phyloP scores from a whole-genome alignment of 2,329 filamentous ascomycete genomes.

The Colletotrichum neosansevieriae region DNA sequence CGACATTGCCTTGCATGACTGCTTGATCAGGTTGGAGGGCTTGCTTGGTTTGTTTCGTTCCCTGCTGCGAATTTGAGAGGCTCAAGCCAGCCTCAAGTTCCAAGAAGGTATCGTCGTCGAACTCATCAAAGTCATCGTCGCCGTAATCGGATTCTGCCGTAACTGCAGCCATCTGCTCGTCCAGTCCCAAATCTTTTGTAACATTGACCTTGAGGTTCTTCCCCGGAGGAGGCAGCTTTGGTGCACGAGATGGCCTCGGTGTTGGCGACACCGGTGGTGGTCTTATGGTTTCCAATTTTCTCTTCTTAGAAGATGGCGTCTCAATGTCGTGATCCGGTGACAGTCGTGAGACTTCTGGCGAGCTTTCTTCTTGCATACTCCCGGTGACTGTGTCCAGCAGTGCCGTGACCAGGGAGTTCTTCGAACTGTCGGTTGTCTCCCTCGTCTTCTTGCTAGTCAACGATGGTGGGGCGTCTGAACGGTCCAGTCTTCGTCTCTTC shows the following conservation, averaged over 20 bases:
- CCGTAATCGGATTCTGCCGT: constrained; percentile 62
- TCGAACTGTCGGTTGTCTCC: constrained; percentile 63
- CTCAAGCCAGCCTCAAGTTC: constrained; percentile 62
- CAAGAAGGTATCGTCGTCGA: constrained; percentile 70
- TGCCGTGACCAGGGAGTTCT: constrained; percentile 69
- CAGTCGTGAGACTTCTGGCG: constrained; percentile 46
- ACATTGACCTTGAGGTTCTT: constrained; percentile 1
- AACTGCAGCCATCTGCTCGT: not conserved
- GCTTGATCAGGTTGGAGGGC: not conserved
- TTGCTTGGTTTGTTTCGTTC: constrained; percentile 9
- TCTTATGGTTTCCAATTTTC: constrained; percentile 29
- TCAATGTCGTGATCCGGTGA: constrained; percentile 41
- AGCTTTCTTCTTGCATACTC: constrained; percentile 61
- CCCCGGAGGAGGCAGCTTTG: not conserved
- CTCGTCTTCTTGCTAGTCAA: constrained; percentile 49
- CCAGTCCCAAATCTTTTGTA: constrained; percentile 18
- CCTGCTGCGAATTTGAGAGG: constrained; percentile 43
- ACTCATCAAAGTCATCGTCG: constrained; percentile 68
- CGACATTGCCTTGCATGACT: not conserved
- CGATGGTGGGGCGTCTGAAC: constrained; percentile 53
- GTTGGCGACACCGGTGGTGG: constrained; percentile 41
- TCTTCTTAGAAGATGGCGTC: constrained; percentile 61
- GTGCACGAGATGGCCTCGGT: constrained; percentile 6
- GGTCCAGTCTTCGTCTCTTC: constrained; percentile 74
- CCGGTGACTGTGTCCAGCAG: constrained; percentile 73